A percentile compares a stretch with the other conserved stretches of the same genome.
Evolutionary conservation across 1,284 basidiomycete genomes (phyloP).

Genomic region (Taiwanofungus camphoratus): DNA sequence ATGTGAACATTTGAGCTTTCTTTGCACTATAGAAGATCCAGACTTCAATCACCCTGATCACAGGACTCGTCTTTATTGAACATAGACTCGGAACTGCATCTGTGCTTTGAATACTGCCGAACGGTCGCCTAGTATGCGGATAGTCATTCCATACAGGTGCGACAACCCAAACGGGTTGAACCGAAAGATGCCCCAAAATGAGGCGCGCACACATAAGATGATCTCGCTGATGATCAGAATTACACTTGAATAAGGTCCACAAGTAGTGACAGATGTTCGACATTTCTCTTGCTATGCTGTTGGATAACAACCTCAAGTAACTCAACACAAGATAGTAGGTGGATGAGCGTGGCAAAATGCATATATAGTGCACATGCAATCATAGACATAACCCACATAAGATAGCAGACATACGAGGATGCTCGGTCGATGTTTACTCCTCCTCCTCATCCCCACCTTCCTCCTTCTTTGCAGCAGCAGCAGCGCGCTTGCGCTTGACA

Average conservation of each 20-base stretch:
- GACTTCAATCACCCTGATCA: too few species aligned
- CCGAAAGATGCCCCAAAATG: too few species aligned
- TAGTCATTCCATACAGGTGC: too few species aligned
- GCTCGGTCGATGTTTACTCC: conserved; percentile 45
- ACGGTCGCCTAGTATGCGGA: too few species aligned
- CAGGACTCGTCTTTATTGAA: too few species aligned
- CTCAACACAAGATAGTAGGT: neutral
- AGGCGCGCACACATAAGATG: too few species aligned
- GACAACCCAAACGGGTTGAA: too few species aligned
- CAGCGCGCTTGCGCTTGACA: conserved; percentile 98
- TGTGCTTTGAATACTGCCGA: too few species aligned
- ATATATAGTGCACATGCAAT: conserved; percentile 25
- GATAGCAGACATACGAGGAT: conserved; percentile 22
- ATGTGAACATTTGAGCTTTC: too few species aligned
- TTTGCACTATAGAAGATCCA: too few species aligned
- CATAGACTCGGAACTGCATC: too few species aligned
- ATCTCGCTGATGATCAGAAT: too few species aligned
- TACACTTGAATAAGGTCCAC: neutral
- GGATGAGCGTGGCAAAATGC: conserved; percentile 8
- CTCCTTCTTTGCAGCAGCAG: conserved; percentile 88
- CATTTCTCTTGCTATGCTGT: neutral
- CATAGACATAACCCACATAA: conserved; percentile 28
- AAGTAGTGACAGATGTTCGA: neutral
- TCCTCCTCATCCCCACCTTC: conserved; percentile 90
- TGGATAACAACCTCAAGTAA: neutral